Conservation (phyloP, 371 early-diverging fungal genomes). For the Mucor circinelloides region DNA sequence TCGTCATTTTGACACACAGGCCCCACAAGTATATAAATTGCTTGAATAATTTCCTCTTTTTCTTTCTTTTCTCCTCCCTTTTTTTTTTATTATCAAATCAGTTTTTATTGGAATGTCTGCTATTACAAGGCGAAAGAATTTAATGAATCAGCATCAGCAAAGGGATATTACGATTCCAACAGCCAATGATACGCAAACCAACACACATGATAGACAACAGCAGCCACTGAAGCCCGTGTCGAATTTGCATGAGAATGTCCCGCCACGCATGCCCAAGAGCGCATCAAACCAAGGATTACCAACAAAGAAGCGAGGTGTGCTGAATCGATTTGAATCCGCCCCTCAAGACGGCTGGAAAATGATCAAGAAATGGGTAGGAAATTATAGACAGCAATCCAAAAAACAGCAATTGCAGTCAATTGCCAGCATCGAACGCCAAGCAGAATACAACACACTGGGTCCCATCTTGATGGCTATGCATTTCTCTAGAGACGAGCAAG, state of each 20-base stretch:
- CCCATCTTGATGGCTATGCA: slow-evolving; percentile 24
- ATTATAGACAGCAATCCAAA: neutral
- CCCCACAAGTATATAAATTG: neutral
- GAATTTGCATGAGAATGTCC: neutral
- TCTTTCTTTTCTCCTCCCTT: neutral
- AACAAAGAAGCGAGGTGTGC: neutral
- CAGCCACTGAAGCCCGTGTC: neutral
- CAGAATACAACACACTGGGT: slow-evolving; percentile 28
- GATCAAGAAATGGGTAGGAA: slow-evolving; percentile 22
- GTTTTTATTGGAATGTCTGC: neutral
- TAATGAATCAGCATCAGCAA: neutral
- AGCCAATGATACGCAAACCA: neutral
- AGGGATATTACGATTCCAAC: neutral
- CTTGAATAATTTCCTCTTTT: neutral
- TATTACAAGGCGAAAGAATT: neutral
- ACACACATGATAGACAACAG: neutral
- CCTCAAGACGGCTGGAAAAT: slow-evolving; percentile 24
- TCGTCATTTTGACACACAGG: neutral
- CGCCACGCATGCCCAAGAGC: neutral
- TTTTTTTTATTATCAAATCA: neutral
- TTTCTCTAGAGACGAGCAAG: slow-evolving; percentile 31
- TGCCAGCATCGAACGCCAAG: slow-evolving; percentile 15
- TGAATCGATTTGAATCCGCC: slow-evolving; percentile 20
- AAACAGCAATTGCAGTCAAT: neutral
- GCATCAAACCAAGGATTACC: neutral